Base-by-base conservation (phyloP, 345 rosid genomes). In the Erysimum cheiranthoides region DNA sequence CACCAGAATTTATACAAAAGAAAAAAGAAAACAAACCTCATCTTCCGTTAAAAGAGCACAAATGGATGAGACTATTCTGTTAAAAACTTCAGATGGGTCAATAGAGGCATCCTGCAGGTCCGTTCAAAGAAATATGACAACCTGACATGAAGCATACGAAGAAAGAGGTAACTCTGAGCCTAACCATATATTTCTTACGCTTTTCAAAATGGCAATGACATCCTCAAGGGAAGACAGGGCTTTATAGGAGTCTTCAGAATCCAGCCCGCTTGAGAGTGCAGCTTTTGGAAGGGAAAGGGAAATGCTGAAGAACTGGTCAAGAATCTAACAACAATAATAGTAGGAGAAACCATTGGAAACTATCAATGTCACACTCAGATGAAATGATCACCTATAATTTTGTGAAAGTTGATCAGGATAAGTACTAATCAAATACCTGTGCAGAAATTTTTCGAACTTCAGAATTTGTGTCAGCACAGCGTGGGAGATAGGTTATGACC, bases 1-100 rank as follows among this genome's bases (percentile, higher is more conserved):
- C 12, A 42, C 28, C n/a, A 77, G 64, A 21, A 56, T 63, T 10
- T 49, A 64, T 21, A 63, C 12, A 70, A 43, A 74, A 58, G 49
- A 79, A 14, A 46, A 56, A 77, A 42, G 31, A 63, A 78, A 76
- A 28, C 75, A 43, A 82, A 92, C 98, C 98, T 94, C 98, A 31
- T 87, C 87, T 81, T 80, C 87, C 10, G 86, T 85, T 78, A 94
- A 75, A 62, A 92, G 87, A 68, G 78, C 74, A 84, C 95, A 89
- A 56, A 86, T 76, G 66, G 97, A 94, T 40, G 91, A 85, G 73
- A 92, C 91, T 70, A 94, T 88, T 85, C 98, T 85, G 84, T 94
- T 92, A 66, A 90, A 94, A 84, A 94, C 95, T 82, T 94, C 96
- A 14, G 98, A 94, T 45, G 97, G 98, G 80, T 94, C 98, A 70